A percentile compares a stretch with the other conserved stretches of the same genome.
phyloP scores from a whole-genome alignment of 768 basidiomycete genomes.

The Pholiota molesta region DNA sequence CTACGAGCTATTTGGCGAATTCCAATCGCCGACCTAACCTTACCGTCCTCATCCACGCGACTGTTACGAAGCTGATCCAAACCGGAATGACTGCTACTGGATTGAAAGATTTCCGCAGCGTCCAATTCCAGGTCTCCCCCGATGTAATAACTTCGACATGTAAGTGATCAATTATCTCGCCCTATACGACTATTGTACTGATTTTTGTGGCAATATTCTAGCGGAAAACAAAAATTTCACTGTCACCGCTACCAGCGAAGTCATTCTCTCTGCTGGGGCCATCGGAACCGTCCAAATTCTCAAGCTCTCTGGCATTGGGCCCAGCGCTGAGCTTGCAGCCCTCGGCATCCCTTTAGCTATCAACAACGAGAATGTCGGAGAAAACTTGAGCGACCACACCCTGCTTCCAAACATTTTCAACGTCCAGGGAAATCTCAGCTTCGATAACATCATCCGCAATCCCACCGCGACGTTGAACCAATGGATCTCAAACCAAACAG shows the following conservation, averaged over 20 bases:
- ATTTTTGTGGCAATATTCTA: not conserved
- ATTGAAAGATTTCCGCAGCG: not conserved
- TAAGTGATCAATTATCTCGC: not conserved
- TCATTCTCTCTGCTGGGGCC: slow-evolving; percentile 40
- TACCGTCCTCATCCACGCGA: slow-evolving; percentile 33
- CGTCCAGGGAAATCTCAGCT: slow-evolving; percentile 27
- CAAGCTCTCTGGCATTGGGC: slow-evolving; percentile 47
- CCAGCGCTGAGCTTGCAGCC: slow-evolving; percentile 30
- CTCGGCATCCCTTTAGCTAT: slow-evolving; percentile 40
- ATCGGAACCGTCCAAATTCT: slow-evolving; percentile 35
- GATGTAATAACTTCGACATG: not conserved
- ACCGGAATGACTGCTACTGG: not conserved
- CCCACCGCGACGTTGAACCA: slow-evolving; percentile 21
- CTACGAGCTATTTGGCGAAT: slow-evolving; percentile 35
- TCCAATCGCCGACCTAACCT: slow-evolving; percentile 36
- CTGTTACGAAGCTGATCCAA: slow-evolving; percentile 4
- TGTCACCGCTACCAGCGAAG: slow-evolving; percentile 30
- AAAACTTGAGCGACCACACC: slow-evolving; percentile 49
- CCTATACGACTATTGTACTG: not conserved
- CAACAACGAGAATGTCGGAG: slow-evolving; percentile 43
- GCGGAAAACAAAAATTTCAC: not conserved
- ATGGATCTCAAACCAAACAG: slow-evolving; percentile 29
- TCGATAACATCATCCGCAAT: slow-evolving; percentile 27
- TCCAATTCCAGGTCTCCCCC: slow-evolving; percentile 1
- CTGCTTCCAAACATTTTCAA: slow-evolving; percentile 25